phyloP scores from a whole-genome alignment of 129 eudicot species.

The Lonicera japonica region DNA sequence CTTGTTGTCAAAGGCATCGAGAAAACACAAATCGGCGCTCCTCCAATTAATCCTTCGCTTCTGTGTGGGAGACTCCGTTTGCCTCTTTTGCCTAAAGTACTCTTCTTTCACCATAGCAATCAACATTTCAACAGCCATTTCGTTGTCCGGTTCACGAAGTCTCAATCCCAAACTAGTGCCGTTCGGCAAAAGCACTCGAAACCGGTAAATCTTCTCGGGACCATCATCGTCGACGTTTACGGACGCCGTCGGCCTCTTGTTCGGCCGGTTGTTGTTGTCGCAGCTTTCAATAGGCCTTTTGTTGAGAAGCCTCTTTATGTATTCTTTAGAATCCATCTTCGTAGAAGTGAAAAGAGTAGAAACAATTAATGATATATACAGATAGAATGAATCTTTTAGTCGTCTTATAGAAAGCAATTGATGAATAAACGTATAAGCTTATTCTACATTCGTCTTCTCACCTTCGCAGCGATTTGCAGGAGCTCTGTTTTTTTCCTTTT shows the following conservation, averaged over 20 bases:
- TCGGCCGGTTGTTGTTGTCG: background rate
- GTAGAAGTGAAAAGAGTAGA: background rate
- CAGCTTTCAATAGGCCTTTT: conserved; percentile 18
- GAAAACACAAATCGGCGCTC: conserved; percentile 25
- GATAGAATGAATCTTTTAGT: too few species aligned
- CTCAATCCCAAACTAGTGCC: conserved; percentile 25
- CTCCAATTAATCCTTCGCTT: conserved; percentile 38
- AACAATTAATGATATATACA: background rate
- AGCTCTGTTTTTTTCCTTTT: background rate
- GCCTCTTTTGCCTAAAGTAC: conserved; percentile 6
- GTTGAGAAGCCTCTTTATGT: background rate
- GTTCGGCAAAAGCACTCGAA: conserved; percentile 51
- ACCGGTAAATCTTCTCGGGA: conserved; percentile 14
- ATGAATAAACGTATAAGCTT: too few species aligned
- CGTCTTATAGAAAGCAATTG: too few species aligned
- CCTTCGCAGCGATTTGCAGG: background rate
- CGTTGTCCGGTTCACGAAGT: conserved; percentile 2
- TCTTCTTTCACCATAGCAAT: conserved; percentile 20
- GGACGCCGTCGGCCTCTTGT: conserved; percentile 3
- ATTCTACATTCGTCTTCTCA: too few species aligned
- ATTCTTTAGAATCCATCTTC: conserved; percentile 11
- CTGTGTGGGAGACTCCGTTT: background rate
- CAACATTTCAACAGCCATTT: conserved; percentile 22
- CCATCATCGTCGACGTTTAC: background rate
- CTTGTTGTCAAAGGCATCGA: conserved; percentile 33